phyloP scores from a whole-genome alignment of 129 eudicot species.

The Lonicera japonica region DNA sequence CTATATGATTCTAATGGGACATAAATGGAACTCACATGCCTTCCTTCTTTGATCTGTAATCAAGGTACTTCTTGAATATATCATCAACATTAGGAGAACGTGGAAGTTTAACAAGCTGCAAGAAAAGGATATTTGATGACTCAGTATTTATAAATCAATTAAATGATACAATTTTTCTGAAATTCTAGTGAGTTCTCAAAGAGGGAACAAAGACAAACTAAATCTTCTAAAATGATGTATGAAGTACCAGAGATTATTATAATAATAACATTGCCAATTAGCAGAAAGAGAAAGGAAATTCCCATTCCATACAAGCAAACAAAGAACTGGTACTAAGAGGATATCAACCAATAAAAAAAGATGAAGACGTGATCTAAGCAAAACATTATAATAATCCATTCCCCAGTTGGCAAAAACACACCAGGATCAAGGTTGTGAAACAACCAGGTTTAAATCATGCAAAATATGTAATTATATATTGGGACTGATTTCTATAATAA shows the following conservation, averaged over 20 bases:
- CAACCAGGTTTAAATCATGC: no score
- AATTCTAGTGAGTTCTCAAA: neutral
- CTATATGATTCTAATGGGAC: neutral
- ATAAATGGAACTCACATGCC: slow-evolving; percentile 58
- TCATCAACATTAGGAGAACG: slow-evolving; percentile 91
- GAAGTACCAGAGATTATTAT: no score
- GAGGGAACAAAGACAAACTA: neutral
- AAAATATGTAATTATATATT: no score
- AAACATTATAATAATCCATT: neutral
- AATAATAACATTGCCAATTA: no score
- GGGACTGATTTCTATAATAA: no score
- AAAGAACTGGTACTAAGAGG: no score
- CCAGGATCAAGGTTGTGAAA: no score
- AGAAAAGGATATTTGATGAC: neutral
- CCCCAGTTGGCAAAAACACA: no score
- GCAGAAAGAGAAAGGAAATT: no score
- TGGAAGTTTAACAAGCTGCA: slow-evolving; percentile 88
- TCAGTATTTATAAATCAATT: neutral
- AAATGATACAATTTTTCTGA: neutral
- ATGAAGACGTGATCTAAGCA: neutral
- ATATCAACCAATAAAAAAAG: no score
- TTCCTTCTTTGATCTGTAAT: slow-evolving; percentile 78
- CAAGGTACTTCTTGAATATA: slow-evolving; percentile 77
- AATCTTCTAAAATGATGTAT: neutral
- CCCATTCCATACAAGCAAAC: no score